A percentile compares a stretch with the other conserved stretches of the same genome.
Conservation (phyloP, 169 alveolate genomes). For the Plasmodium malariae region DNA sequence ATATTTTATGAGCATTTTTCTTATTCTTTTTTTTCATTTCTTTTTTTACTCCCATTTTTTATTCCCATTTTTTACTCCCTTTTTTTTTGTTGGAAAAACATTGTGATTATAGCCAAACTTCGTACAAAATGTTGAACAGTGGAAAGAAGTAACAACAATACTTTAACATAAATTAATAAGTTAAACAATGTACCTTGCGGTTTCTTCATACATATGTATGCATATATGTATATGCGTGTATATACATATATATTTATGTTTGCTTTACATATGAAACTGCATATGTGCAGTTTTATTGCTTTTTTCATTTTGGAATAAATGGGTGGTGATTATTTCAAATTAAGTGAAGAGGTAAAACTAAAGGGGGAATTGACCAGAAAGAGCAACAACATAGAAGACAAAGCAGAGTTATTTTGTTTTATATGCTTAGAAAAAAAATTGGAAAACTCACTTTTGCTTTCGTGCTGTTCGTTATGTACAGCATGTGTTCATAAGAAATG, state of each 20-base stretch:
- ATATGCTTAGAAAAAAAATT: conserved; percentile 67
- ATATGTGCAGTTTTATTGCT: background rate
- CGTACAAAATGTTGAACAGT: too few species aligned
- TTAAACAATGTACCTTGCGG: background rate
- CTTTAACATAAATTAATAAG: too few species aligned
- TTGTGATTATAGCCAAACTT: too few species aligned
- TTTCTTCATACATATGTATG: background rate
- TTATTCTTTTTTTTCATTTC: too few species aligned
- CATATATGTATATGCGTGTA: conserved; percentile 3
- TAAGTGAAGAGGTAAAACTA: background rate
- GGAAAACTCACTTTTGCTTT: conserved; percentile 20
- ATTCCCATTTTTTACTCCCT: too few species aligned
- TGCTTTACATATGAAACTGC: background rate
- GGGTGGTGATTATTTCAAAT: conserved; percentile 27
- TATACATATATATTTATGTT: conserved; percentile 8
- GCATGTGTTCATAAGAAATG: conserved; percentile 75
- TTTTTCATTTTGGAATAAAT: conserved; percentile 29
- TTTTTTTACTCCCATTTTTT: too few species aligned
- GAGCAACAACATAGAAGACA: conserved; percentile 31
- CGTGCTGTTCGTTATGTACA: conserved; percentile 75
- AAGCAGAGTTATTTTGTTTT: conserved; percentile 62
- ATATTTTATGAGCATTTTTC: too few species aligned
- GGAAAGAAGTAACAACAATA: too few species aligned
- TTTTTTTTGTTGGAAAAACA: too few species aligned
- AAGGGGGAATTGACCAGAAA: conserved; percentile 15